Percentiles rank a stretch among this genome's conserved stretches.
Evolutionary conservation across 2,329 filamentous ascomycete genomes (phyloP).

Genomic region (Verticillium alfalfae): DNA sequence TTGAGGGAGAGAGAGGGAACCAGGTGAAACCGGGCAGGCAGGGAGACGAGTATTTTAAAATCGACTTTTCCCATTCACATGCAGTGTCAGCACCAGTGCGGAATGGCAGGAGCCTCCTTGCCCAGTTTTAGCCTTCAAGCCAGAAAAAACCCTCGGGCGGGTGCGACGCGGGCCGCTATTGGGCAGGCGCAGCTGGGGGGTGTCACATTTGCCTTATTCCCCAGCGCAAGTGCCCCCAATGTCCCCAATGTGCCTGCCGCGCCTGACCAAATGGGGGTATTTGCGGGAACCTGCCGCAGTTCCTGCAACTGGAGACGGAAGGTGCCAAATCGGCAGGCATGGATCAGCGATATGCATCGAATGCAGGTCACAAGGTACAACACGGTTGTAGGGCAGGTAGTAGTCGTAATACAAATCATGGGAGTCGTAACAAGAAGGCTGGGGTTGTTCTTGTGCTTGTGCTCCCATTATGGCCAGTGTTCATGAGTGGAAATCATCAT

Average conservation of each 20-base stretch:
- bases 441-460: not conserved
- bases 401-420: not conserved
- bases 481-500: not conserved
- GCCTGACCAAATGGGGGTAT: not conserved
- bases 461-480: not conserved
- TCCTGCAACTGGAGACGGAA: not conserved
- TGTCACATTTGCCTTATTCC: not conserved
- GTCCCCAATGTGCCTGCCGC: not conserved
- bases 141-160: not conserved
- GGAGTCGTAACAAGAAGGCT: not conserved
- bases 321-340: not conserved
- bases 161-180: not conserved
- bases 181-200: not conserved
- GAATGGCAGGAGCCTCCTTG: not conserved
- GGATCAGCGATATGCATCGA: not conserved
- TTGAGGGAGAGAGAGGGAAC: conserved; percentile 9
- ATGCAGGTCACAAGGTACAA: not conserved
- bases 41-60: not conserved
- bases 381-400: not conserved
- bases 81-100: not conserved
- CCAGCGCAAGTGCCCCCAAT: not conserved
- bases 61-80: not conserved
- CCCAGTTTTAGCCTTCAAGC: not conserved
- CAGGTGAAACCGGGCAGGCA: not conserved
- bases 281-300: not conserved